phyloP scores from a whole-genome alignment of 352 stramenopile species.

The Pythium periplocum region DNA sequence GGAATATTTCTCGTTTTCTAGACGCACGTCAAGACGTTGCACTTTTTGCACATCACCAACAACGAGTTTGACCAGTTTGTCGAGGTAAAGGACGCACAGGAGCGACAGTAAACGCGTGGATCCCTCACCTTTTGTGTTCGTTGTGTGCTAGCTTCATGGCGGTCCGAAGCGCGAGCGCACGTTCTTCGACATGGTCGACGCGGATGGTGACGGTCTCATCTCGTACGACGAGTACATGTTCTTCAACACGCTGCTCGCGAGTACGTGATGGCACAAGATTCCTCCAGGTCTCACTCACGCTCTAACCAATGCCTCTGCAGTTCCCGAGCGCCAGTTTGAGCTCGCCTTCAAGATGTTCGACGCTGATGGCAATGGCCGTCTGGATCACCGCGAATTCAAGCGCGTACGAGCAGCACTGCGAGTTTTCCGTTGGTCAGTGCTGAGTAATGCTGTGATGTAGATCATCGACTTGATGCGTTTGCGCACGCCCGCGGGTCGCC shows the following conservation, averaged over 20 bases:
- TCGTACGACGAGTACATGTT: slow-evolving; percentile 89
- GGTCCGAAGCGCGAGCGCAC: slow-evolving; percentile 51
- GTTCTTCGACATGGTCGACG: slow-evolving; percentile 84
- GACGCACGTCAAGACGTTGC: slow-evolving; percentile 76
- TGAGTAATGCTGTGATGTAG: slow-evolving; percentile 17
- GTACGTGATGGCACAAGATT: slow-evolving; percentile 28
- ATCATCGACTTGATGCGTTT: slow-evolving; percentile 83
- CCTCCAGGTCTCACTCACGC: no score
- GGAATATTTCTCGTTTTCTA: slow-evolving; percentile 8
- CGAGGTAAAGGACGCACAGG: slow-evolving; percentile 16
- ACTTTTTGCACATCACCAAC: slow-evolving; percentile 74
- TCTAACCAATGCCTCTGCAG: slow-evolving; percentile 15
- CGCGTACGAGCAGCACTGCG: slow-evolving; percentile 28
- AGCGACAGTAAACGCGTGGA: background rate
- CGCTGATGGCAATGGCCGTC: slow-evolving; percentile 64
- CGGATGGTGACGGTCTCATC: slow-evolving; percentile 83
- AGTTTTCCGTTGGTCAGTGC: no score
- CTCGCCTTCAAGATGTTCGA: slow-evolving; percentile 91
- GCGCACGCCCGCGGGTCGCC: slow-evolving; percentile 69
- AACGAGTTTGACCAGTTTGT: slow-evolving; percentile 80
- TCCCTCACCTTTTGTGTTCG: background rate
- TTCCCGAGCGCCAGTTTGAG: slow-evolving; percentile 82
- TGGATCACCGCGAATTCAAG: slow-evolving; percentile 85
- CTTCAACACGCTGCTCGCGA: slow-evolving; percentile 82
- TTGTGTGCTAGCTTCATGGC: slow-evolving; percentile 35